Percentiles rank a stretch among this genome's conserved stretches.
Conservation (phyloP, 441 rosid genomes). For the Raphanus hybrid region DNA sequence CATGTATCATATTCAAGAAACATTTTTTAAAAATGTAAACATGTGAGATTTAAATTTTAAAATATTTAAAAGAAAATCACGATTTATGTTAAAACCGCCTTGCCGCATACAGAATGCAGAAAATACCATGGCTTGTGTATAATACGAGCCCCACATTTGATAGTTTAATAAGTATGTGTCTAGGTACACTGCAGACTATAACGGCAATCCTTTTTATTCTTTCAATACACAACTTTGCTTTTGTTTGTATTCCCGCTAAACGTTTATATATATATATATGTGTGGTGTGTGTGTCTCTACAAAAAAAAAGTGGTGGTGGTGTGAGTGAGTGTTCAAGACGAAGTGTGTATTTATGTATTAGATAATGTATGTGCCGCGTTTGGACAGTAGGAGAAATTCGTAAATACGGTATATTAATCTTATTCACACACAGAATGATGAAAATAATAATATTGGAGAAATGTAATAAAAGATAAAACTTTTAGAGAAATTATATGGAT, state of each 20-base stretch:
- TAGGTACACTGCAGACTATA: slow-evolving; percentile 30
- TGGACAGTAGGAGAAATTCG: slow-evolving; percentile 17
- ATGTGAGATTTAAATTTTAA: background rate
- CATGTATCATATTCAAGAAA: too few species aligned
- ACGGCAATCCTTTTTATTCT: slow-evolving; percentile 17
- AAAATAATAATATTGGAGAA: background rate
- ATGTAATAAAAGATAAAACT: background rate
- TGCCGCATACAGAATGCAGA: slow-evolving; percentile 9
- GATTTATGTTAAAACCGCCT: slow-evolving; percentile 2
- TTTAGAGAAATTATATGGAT: background rate
- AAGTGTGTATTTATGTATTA: background rate
- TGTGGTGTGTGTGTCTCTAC: too few species aligned
- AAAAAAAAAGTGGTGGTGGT: too few species aligned
- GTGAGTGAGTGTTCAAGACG: too few species aligned
- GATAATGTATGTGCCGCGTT: slow-evolving; percentile 17
- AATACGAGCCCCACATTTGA: background rate
- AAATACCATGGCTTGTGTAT: slow-evolving; percentile 21
- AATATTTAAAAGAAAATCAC: background rate
- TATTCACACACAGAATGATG: slow-evolving; percentile 2
- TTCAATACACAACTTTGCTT: slow-evolving; percentile 1
- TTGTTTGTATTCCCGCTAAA: background rate
- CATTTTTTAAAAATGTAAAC: too few species aligned
- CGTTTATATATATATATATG: background rate
- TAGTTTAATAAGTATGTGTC: slow-evolving; percentile 29
- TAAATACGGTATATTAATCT: slow-evolving; percentile 9